Percentiles rank a stretch among this genome's conserved stretches.
Conservation (phyloP, 2,329 filamentous ascomycete genomes). For the Sporothrix protearum region DNA sequence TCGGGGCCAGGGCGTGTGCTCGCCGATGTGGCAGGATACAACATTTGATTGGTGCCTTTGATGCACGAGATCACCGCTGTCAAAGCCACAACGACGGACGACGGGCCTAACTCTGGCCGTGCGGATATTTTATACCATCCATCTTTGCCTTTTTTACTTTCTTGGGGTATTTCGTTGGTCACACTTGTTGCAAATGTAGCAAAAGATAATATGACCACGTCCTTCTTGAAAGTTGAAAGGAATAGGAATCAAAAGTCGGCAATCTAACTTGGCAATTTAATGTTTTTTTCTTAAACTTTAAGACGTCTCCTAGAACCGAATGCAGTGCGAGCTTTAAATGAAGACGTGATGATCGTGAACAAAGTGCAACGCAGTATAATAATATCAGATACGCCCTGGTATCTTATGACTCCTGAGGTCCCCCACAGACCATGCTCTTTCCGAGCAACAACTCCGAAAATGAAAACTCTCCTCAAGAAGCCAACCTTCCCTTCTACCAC, state of each 20-base stretch:
- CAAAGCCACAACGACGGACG: background rate
- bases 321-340: background rate
- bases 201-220: background rate
- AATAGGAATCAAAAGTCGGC: conserved; percentile 13
- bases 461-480: background rate
- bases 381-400: background rate
- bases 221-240: background rate
- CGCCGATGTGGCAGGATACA: background rate
- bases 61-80: background rate
- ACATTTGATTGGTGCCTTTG: background rate
- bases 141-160: background rate
- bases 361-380: background rate
- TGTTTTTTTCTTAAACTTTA: background rate
- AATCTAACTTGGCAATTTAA: conserved; percentile 17
- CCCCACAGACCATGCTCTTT: background rate
- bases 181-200: background rate
- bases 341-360: no score
- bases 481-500: conserved; percentile 16
- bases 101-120: background rate
- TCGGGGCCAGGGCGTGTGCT: background rate
- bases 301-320: background rate
- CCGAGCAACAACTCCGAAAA: background rate
- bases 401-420: background rate
- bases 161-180: background rate
- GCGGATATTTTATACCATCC: background rate